A percentile compares a stretch with the other conserved stretches of the same genome.
Conservation (phyloP, 495 filamentous ascomycete genomes). For the Alectoria sarmentosa region DNA sequence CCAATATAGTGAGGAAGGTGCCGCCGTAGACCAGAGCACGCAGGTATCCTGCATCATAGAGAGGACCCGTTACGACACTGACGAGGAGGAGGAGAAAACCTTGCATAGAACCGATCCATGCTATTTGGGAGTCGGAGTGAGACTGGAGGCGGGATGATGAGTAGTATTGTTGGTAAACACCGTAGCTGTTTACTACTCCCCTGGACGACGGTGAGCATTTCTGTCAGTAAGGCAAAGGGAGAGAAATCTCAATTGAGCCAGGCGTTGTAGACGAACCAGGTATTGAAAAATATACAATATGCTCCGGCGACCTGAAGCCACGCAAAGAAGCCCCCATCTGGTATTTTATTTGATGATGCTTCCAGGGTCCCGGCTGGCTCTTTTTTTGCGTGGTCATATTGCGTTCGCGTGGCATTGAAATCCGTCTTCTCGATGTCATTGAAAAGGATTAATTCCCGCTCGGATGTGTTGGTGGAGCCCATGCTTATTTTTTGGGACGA, state of each 20-base stretch:
- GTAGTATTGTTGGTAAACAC: conserved; percentile 44
- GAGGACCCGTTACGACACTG: conserved; percentile 37
- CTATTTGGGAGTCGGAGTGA: conserved; percentile 53
- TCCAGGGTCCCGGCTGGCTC: neutral
- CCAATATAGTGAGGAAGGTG: conserved; percentile 36
- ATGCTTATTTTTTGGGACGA: neutral
- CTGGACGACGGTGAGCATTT: neutral
- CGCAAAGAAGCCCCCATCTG: conserved; percentile 32
- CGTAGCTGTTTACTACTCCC: conserved; percentile 42
- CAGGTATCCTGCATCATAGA: conserved; percentile 41
- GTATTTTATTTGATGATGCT: neutral
- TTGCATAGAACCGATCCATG: conserved; percentile 46
- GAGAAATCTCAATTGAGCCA: neutral
- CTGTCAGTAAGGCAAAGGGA: neutral
- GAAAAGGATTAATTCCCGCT: neutral
- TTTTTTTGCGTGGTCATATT: neutral
- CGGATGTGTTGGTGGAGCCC: neutral
- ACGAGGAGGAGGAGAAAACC: conserved; percentile 37
- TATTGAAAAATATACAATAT: conserved; percentile 53
- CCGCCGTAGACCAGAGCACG: conserved; percentile 30
- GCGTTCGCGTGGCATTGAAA: neutral
- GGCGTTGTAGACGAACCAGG: conserved; percentile 41
- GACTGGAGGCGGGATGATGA: conserved; percentile 43
- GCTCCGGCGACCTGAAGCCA: conserved; percentile 51
- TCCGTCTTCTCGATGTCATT: neutral